phyloP scores from a whole-genome alignment of 2,329 filamentous ascomycete genomes.

The Phaeophleospora eucalypticola region DNA sequence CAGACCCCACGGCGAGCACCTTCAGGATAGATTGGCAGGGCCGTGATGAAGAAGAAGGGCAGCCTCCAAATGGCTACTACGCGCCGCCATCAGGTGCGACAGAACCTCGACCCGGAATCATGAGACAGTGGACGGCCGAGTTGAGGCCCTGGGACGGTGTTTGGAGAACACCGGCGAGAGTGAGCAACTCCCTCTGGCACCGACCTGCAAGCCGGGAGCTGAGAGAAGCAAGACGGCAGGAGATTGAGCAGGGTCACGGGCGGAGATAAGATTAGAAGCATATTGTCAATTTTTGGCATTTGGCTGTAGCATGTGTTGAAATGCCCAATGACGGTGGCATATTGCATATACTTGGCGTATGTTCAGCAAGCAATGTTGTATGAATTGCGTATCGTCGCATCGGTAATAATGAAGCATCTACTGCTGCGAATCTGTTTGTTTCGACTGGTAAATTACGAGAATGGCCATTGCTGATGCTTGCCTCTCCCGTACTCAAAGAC shows the following conservation, averaged over 20 bases:
- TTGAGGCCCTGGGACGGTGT: constrained; percentile 30
- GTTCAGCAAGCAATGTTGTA: too few relatives aligned
- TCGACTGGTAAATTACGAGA: constrained; percentile 31
- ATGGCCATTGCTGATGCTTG: constrained; percentile 18
- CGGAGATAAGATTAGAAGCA: neutral
- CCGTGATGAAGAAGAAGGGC: constrained; percentile 25
- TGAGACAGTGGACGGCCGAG: constrained; percentile 20
- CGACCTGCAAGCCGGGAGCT: constrained; percentile 15
- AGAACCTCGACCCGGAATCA: constrained; percentile 15
- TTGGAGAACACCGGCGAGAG: constrained; percentile 22
- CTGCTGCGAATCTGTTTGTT: too few relatives aligned
- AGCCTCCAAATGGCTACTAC: constrained; percentile 27
- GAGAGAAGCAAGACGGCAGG: constrained; percentile 16
- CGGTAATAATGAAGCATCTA: too few relatives aligned
- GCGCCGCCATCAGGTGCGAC: constrained; percentile 18
- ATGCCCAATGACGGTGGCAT: neutral
- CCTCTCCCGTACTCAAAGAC: constrained; percentile 31
- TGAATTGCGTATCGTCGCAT: too few relatives aligned
- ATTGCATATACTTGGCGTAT: constrained; percentile 2
- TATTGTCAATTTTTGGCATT: constrained; percentile 20
- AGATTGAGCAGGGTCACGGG: constrained; percentile 15
- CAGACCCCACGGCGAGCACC: constrained; percentile 36
- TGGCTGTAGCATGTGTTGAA: constrained; percentile 25
- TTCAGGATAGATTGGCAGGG: constrained; percentile 40
- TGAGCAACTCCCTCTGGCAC: constrained; percentile 3